phyloP scores from a whole-genome alignment of 495 filamentous ascomycete genomes.

The Gamarada debralockiae region DNA sequence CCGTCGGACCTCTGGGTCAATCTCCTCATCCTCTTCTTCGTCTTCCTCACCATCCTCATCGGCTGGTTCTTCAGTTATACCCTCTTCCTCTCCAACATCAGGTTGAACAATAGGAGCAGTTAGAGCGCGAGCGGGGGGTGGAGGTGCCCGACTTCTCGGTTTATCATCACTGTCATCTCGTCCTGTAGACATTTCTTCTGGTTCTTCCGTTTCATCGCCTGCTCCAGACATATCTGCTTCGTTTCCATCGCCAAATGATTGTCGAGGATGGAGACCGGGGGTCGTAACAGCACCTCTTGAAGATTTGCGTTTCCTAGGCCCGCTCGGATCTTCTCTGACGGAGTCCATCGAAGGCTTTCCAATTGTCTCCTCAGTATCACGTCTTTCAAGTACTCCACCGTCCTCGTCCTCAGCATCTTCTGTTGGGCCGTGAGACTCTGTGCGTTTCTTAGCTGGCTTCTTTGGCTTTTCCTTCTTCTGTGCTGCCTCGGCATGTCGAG shows the following conservation, averaged over 20 bases:
- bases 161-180: conserved; percentile 70
- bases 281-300: conserved; percentile 42
- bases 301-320: conserved; percentile 50
- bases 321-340: conserved; percentile 36
- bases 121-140: conserved; percentile 24
- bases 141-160: conserved; percentile 23
- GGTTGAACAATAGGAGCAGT: conserved; percentile 22
- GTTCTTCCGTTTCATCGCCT: conserved; percentile 77
- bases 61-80: conserved; percentile 38
- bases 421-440: conserved; percentile 48
- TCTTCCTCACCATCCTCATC: conserved; percentile 53
- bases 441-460: conserved; percentile 70
- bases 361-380: conserved; percentile 46
- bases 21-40: conserved; percentile 83
- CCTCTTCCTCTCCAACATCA: conserved; percentile 33
- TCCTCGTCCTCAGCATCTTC: conserved; percentile 35
- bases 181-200: conserved; percentile 69
- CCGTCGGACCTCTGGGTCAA: conserved; percentile 84
- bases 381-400: conserved; percentile 36
- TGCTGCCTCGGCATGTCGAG: conserved; percentile 70
- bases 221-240: conserved; percentile 89
- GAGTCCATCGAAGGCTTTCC: conserved; percentile 59
- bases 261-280: conserved; percentile 25
- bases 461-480: conserved; percentile 90
- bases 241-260: conserved; percentile 71